These are phyloP conservation scores for Huiozyma sinensis DNA, from an alignment of 805 yeast genomes.

Conservation along the genomic window DNA sequence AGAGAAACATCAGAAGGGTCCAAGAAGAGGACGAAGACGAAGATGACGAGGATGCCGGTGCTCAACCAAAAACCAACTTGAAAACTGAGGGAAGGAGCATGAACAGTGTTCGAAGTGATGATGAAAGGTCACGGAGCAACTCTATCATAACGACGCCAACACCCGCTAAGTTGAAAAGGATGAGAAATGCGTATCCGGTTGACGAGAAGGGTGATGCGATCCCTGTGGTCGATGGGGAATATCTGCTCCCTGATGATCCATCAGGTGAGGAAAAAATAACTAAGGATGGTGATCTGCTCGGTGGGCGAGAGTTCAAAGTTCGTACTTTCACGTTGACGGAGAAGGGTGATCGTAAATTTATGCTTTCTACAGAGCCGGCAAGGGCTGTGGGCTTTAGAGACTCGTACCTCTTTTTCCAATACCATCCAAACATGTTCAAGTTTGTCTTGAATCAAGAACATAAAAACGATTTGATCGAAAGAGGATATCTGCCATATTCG, in stretches of 20 bases:
- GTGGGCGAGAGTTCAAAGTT: conserved; percentile 65
- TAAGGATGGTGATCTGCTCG: conserved; percentile 52
- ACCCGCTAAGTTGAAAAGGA: conserved; percentile 6
- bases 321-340: conserved; percentile 49
- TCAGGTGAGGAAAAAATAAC: conserved; percentile 70
- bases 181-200: conserved; percentile 29
- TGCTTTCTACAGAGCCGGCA: conserved; percentile 95
- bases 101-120: conserved; percentile 10
- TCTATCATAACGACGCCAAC: conserved; percentile 8
- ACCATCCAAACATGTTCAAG: conserved; percentile 67
- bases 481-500: conserved; percentile 77
- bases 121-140: conserved; percentile 10
- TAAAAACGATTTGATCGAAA: conserved; percentile 69
- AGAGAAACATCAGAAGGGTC: conserved; percentile 10
- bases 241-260: conserved; percentile 62
- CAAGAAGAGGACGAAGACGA: conserved; percentile 16
- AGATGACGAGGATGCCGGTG: conserved; percentile 19
- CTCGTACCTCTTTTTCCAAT: conserved; percentile 79
- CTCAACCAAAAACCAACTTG: conserved; percentile 6
- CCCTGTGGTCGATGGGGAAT: conserved; percentile 63
- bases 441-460: conserved; percentile 64
- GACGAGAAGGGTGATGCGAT: conserved; percentile 64
- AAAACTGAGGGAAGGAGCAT: conserved; percentile 11
- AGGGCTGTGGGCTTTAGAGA: conserved; percentile 90
- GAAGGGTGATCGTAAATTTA: conserved; percentile 59